These are phyloP conservation scores for Eucalyptus cloeziana DNA, from an alignment of 345 rosid genomes.

Conservation along the genomic window DNA sequence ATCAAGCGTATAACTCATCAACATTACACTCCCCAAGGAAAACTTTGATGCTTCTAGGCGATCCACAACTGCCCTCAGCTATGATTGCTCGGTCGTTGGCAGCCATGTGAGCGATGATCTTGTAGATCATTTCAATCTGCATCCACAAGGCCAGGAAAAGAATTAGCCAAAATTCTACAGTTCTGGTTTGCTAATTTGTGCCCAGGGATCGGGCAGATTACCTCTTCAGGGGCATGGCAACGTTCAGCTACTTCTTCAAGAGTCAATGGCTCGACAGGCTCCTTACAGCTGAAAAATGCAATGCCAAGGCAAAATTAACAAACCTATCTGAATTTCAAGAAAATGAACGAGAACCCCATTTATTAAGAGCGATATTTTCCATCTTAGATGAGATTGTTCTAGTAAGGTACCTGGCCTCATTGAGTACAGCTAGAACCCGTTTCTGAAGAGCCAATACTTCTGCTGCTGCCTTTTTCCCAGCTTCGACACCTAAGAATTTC, in stretches of 20 bases:
- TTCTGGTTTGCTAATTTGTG: not conserved
- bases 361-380: not conserved
- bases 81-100: slow-evolving; percentile 87
- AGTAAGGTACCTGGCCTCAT: slow-evolving; percentile 71
- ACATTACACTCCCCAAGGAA: slow-evolving; percentile 78
- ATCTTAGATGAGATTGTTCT: not conserved
- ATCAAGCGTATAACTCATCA: slow-evolving; percentile 45
- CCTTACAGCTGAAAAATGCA: slow-evolving; percentile 55
- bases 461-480: slow-evolving; percentile 96
- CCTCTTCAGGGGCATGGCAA: slow-evolving; percentile 84
- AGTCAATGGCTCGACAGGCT: slow-evolving; percentile 84
- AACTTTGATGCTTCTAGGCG: slow-evolving; percentile 85
- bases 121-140: slow-evolving; percentile 99
- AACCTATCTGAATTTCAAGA: not conserved
- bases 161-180: not conserved
- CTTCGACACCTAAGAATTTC: slow-evolving; percentile 72
- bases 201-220: not conserved
- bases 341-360: not conserved
- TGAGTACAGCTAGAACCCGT: slow-evolving; percentile 84
- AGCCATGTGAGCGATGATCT: slow-evolving; percentile 90
- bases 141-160: not conserved
- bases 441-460: slow-evolving; percentile 94
- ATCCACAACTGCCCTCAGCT: slow-evolving; percentile 92
- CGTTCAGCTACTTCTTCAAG: slow-evolving; percentile 82
- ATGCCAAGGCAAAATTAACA: not conserved